A percentile compares a stretch with the other conserved stretches of the same genome.
These are phyloP conservation scores for Apiotrichum laibachii DNA, from an alignment of 1,284 basidiomycete species.

Conservation along the genomic window DNA sequence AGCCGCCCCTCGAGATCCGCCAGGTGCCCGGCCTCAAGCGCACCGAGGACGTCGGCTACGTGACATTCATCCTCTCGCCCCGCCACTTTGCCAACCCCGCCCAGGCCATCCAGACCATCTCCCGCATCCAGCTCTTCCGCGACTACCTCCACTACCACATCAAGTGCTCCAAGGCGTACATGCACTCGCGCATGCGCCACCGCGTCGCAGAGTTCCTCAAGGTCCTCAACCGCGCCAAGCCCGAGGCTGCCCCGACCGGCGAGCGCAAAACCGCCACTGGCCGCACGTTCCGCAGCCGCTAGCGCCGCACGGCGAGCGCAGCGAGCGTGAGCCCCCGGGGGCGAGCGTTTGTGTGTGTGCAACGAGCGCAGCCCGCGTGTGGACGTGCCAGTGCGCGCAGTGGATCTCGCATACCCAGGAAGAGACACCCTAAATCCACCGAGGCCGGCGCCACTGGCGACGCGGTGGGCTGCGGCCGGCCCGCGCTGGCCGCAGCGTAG, in stretches of 20 bases:
- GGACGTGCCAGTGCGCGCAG: too few relatives aligned
- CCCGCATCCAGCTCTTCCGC: constrained; percentile 93
- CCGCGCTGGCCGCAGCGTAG: too few relatives aligned
- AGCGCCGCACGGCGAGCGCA: neutral
- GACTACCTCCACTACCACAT: constrained; percentile 99
- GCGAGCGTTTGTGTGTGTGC: too few relatives aligned
- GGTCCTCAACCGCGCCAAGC: constrained; percentile 96
- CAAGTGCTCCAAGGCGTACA: constrained; percentile 97
- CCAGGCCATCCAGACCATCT: constrained; percentile 81
- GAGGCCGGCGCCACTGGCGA: too few relatives aligned
- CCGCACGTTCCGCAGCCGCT: constrained; percentile 48
- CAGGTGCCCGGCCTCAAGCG: constrained; percentile 75
- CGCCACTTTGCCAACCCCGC: constrained; percentile 81
- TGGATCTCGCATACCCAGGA: too few relatives aligned
- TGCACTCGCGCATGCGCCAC: constrained; percentile 96
- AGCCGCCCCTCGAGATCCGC: constrained; percentile 93
- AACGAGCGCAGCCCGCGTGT: too few relatives aligned
- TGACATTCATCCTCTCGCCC: constrained; percentile 96
- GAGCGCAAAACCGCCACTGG: constrained; percentile 86
- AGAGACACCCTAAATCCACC: too few relatives aligned
- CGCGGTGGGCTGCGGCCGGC: too few relatives aligned
- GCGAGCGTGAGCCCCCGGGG: neutral
- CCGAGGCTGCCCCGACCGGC: constrained; percentile 61
- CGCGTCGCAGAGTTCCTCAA: constrained; percentile 97
- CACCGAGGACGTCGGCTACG: constrained; percentile 92